Evolutionary conservation across 23 red algal species (phyloP), one percentile per base, ranked within the genome.

Genomic region (Gracilariopsis chorda): DNA sequence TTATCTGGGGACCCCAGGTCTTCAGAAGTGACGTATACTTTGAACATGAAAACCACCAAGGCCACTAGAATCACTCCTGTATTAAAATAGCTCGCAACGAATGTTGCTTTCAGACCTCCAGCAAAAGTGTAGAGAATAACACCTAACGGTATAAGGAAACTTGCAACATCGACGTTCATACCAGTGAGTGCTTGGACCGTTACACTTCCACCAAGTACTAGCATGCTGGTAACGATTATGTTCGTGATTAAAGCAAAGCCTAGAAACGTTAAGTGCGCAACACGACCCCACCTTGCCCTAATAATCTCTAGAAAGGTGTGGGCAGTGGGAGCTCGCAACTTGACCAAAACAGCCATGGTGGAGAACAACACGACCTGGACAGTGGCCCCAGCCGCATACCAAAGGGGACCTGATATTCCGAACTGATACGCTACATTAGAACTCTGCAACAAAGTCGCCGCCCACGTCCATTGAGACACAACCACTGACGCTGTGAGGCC

Each of bases 41-140:
- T 58, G 52, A 93, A 93, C 12, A 79, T 57, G 37, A 96, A 91
- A 30, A 89, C 91, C 30, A 80, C 41, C 5, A 91, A 14, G 30
- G 68, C 30, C 21, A 96, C 51, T 20, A 92, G 48, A 48, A 96
- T 91, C 34, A 91, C 77, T 35, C 48, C 79, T 19, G 94, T 91
- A 52, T 96, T 92, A 73, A 96, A 91, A 53, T 91, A 96, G 41
- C 79, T 86, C 0, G 94, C 87, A 17, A 96, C 79, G 53, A 96
- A 96, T 19, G 94, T 96, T 4, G 94, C 94, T 62, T 89, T 88
- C 2, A 96, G 64, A 11, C 94, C 94, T 27, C 94, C 94, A 13
- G 94, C 94, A 65, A 96, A 49, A 1, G 94, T 96, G 60, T 92
- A 96, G 27, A 96, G 25, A 84, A 96, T 96, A n/a, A 96, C 94